Evolutionary conservation across 352 stramenopile species (phyloP).

Genomic region (Phytophthora sansomeana): DNA sequence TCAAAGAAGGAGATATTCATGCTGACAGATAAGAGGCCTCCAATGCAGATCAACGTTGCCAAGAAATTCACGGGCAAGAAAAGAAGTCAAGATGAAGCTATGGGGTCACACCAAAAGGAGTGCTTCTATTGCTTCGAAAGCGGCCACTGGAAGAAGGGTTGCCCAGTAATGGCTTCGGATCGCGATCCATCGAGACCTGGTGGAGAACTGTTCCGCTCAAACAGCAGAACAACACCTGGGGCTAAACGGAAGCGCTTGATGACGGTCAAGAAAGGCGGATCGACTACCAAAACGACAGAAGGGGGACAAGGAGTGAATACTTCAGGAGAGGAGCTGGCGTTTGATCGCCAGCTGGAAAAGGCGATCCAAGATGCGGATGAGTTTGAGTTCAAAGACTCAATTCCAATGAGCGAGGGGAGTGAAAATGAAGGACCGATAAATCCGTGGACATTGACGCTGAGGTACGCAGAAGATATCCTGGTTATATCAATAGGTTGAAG

Average conservation of each 20-base stretch:
- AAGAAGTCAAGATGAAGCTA: not conserved
- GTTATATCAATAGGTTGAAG: constrained; percentile 10
- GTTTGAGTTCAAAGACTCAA: constrained; percentile 3
- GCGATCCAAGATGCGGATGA: not conserved
- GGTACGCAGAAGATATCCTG: constrained; percentile 3
- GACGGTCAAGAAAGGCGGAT: not conserved
- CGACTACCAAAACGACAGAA: not conserved
- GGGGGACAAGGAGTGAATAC: not conserved
- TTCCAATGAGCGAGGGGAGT: not conserved
- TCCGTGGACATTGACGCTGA: constrained; percentile 8
- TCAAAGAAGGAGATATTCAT: constrained; percentile 14
- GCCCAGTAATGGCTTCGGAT: not conserved
- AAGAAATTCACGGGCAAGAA: constrained; percentile 5
- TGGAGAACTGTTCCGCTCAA: not conserved
- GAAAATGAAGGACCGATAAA: not conserved
- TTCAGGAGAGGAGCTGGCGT: not conserved
- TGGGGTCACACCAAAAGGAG: not conserved
- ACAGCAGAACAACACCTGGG: not conserved
- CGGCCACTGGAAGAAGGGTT: constrained; percentile 4
- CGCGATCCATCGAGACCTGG: not conserved
- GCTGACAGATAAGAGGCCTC: constrained; percentile 2
- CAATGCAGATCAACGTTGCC: not conserved
- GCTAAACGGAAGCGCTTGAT: constrained; percentile 1
- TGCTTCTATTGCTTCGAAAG: constrained; percentile 16
- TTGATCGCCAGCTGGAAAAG: not conserved